Percentiles rank a stretch among this genome's conserved stretches.
Conservation (phyloP, 148 eudicot genomes). For the Beta vulgaris region DNA sequence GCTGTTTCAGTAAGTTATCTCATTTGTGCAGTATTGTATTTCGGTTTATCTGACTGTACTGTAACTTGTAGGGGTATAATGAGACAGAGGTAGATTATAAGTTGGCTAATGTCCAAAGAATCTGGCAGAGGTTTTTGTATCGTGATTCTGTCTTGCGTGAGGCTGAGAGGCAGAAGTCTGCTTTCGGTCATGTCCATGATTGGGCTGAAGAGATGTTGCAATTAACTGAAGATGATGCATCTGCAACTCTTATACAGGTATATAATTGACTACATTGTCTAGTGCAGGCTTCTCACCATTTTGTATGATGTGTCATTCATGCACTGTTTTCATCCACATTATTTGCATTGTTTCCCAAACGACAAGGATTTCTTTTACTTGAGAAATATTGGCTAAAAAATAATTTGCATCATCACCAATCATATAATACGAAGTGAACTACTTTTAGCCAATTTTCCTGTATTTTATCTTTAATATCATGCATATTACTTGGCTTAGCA, state of each 20-base stretch:
- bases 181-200: slow-evolving; percentile 45
- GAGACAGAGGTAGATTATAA: slow-evolving; percentile 82
- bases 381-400: too few relatives aligned
- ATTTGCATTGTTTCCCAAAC: background rate
- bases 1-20: background rate
- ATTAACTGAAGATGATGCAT: slow-evolving; percentile 67
- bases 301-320: background rate
- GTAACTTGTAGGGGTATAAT: slow-evolving; percentile 54
- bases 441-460: too few relatives aligned
- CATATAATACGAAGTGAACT: too few relatives aligned
- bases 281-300: background rate
- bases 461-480: background rate
- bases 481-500: background rate
- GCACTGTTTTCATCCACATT: background rate
- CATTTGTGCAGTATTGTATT: slow-evolving; percentile 10
- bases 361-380: too few relatives aligned
- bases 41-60: slow-evolving; percentile 13
- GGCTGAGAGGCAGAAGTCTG: slow-evolving; percentile 76
- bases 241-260: slow-evolving; percentile 86
- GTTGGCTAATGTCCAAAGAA: slow-evolving; percentile 71
- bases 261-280: background rate
- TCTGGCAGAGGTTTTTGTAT: slow-evolving; percentile 90
- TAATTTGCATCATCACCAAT: too few relatives aligned
- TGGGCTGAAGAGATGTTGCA: slow-evolving; percentile 69
- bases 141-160: slow-evolving; percentile 80